phyloP scores from a whole-genome alignment of 768 basidiomycete species.

The Austroboletus festivus region DNA sequence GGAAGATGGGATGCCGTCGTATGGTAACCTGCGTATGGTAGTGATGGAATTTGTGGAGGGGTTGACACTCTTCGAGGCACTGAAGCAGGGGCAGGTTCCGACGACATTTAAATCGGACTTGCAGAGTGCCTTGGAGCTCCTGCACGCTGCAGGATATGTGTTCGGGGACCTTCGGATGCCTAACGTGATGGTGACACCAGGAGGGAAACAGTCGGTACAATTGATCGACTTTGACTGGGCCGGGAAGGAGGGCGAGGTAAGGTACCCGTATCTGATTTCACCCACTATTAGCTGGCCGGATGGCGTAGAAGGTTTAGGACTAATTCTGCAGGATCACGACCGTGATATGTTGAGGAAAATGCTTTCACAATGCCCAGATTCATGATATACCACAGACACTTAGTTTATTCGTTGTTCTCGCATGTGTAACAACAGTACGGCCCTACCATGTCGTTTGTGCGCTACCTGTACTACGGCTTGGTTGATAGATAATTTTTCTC shows the following conservation, averaged over 20 bases:
- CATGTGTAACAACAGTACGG: no score
- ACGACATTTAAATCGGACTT: conserved; percentile 19
- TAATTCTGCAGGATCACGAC: conserved; percentile 16
- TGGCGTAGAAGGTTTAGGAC: neutral
- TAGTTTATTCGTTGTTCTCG: no score
- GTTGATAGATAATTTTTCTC: no score
- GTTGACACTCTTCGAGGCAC: conserved; percentile 9
- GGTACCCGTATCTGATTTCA: neutral
- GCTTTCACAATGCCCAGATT: no score
- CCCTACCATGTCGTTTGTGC: no score
- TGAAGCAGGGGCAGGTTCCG: conserved; percentile 6
- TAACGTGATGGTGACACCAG: conserved; percentile 32
- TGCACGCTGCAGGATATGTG: conserved; percentile 35
- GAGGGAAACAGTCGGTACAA: neutral
- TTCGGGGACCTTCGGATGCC: conserved; percentile 36
- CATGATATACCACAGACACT: no score
- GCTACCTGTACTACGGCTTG: no score
- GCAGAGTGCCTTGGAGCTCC: conserved; percentile 8
- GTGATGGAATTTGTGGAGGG: conserved; percentile 44
- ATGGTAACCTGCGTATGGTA: conserved; percentile 31
- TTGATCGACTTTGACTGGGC: no score
- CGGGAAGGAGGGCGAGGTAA: conserved; percentile 1
- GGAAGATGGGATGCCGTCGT: conserved; percentile 4
- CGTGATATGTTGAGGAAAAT: neutral
- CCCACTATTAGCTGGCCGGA: neutral